Percentiles rank a stretch among this genome's conserved stretches.
Evolutionary conservation across 2,329 filamentous ascomycete genomes (phyloP).

Genomic region (Ophiocordyceps robertsii): DNA sequence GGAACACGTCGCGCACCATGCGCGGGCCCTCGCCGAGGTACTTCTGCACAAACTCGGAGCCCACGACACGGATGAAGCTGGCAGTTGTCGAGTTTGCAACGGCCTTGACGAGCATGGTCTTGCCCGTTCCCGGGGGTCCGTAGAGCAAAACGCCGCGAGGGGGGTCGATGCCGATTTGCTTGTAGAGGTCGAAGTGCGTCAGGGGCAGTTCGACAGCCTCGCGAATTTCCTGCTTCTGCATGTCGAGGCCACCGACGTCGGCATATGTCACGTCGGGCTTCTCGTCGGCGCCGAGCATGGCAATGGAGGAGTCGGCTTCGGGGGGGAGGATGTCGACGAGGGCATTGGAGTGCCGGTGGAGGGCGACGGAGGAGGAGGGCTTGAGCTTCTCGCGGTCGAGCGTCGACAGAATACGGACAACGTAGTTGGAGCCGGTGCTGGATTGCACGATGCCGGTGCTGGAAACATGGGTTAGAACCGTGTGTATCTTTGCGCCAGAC

Average conservation of each 20-base stretch:
- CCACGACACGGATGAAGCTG: conserved; percentile 95
- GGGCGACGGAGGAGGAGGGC: conserved; percentile 90
- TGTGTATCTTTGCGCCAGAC: neutral
- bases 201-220: conserved; percentile 94
- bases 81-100: conserved; percentile 97
- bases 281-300: conserved; percentile 92
- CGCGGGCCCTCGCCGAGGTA: conserved; percentile 94
- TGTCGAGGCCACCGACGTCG: conserved; percentile 93
- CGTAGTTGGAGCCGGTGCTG: conserved; percentile 96
- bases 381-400: conserved; percentile 97
- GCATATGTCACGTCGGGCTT: conserved; percentile 98
- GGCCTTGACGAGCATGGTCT: conserved; percentile 96
- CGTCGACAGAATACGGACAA: conserved; percentile 94
- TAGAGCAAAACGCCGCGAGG: conserved; percentile 93
- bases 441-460: conserved; percentile 98
- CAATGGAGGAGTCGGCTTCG: conserved; percentile 95
- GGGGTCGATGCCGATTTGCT: conserved; percentile 97
- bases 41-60: conserved; percentile 97
- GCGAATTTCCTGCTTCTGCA: conserved; percentile 99
- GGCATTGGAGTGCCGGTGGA: conserved; percentile 96
- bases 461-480: conserved; percentile 2
- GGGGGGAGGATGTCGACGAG: conserved; percentile 98
- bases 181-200: conserved; percentile 97
- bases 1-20: conserved; percentile 98
- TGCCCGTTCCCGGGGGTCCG: conserved; percentile 88